Evolutionary conservation across 768 basidiomycete genomes (phyloP).

Genomic region (Dioszegia hungarica): DNA sequence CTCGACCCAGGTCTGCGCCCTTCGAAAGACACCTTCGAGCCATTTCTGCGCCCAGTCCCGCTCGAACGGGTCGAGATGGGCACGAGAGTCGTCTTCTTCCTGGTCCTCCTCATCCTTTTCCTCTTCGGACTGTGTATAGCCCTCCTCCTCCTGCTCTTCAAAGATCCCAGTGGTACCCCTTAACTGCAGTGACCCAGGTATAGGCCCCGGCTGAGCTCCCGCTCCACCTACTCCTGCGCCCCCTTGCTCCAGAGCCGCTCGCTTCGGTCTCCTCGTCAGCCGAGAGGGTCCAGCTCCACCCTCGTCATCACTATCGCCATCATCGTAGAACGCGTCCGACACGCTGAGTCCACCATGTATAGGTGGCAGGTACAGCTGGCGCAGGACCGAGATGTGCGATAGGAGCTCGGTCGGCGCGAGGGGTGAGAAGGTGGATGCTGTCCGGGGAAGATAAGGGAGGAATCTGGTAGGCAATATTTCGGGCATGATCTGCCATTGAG

Average conservation of each 20-base stretch:
- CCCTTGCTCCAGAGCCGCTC: too few species aligned
- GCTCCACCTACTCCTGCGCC: too few species aligned
- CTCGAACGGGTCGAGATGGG: constrained; percentile 44
- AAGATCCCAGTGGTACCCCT: not conserved
- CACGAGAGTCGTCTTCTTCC: constrained; percentile 8
- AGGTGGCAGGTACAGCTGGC: constrained; percentile 38
- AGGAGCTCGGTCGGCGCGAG: constrained; percentile 20
- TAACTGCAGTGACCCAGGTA: too few species aligned
- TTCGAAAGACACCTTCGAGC: constrained; percentile 38
- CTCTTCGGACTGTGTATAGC: constrained; percentile 2
- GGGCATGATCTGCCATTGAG: too few species aligned
- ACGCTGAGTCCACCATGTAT: constrained; percentile 36
- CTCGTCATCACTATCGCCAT: too few species aligned
- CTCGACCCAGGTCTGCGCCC: constrained; percentile 40
- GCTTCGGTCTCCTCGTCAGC: too few species aligned
- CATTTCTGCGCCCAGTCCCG: constrained; percentile 47
- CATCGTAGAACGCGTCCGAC: constrained; percentile 6
- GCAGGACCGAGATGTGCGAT: constrained; percentile 28
- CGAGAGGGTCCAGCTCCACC: constrained; percentile 2
- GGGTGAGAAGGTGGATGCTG: constrained; percentile 31
- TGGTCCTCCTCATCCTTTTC: constrained; percentile 2
- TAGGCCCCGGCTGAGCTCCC: too few species aligned
- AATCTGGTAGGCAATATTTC: too few species aligned
- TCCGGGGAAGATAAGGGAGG: constrained; percentile 40
- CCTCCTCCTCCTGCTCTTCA: not conserved